Base-by-base conservation (phyloP, 2,329 filamentous ascomycete genomes). In the Anthostomella pinea region DNA sequence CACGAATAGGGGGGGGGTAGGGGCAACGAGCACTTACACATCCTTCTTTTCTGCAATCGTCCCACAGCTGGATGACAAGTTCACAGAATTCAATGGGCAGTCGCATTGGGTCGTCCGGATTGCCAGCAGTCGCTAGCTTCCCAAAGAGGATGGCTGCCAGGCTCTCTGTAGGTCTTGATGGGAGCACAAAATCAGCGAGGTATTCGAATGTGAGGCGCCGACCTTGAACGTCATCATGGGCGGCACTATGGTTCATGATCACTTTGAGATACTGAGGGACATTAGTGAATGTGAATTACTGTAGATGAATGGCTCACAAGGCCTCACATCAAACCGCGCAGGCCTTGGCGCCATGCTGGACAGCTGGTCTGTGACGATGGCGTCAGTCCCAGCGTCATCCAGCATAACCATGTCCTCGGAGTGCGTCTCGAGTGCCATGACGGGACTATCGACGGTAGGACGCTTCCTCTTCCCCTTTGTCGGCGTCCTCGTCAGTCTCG, bases 391-490 rank as follows among this genome's bases (percentile, higher is more conserved):
- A n/a, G 50, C 48, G 15, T 58, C 56, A 21, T 63, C 60, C n/a
- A 48, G 32, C 57, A 65, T 62, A 10, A 62, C 46, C 16, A 64
- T 56, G 27, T 65, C 62, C 30, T 66, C 66, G 2, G 63, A 67
- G 44, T 68, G 65, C 7, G 62, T 75, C 34, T 82, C 77, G 8
- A 87, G 63, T 1, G 78, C 71, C 54, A 71, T 73, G 10, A 80
- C 68, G 1, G 85, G 85, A 49, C 84, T 89, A 41, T 86, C 80
- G 3, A 80, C 65, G 1, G 66, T 54, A 1, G 74, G 74, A 3
- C 86, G 70, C 56, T 89, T 90, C 46, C 86, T 69, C 64, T 91
- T 91, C 6, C 69, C 71, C 37, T 81, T 83, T 23, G 68, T 83
- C 1, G 86, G 86, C 3, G 76, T 79, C 41, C 72, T 54, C 28